phyloP scores from a whole-genome alignment of 2,329 filamentous ascomycete genomes.

The Xylaria polymorpha region DNA sequence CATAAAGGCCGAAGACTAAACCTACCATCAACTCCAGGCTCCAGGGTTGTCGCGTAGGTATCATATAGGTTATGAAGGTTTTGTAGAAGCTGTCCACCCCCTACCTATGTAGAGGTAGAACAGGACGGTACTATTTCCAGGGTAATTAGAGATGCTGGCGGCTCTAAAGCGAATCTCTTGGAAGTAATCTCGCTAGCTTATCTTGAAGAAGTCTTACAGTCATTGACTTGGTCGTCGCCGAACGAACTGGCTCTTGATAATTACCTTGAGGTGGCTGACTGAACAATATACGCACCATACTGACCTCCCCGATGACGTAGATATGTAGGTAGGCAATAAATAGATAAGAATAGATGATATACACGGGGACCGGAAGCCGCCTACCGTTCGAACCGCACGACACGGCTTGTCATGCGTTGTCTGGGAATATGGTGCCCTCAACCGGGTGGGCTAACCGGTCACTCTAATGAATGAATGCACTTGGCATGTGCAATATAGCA shows the following conservation, averaged over 20 bases:
- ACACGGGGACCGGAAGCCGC: not conserved
- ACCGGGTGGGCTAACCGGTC: not conserved
- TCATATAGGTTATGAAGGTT: not conserved
- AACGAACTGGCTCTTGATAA: not conserved
- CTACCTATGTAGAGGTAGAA: not conserved
- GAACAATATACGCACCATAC: not conserved
- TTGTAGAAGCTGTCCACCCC: not conserved
- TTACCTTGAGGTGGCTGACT: not conserved
- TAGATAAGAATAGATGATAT: not conserved
- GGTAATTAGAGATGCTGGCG: not conserved
- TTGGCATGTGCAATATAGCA: constrained; percentile 13
- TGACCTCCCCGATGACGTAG: not conserved
- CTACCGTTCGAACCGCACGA: not conserved
- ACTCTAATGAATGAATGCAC: not conserved
- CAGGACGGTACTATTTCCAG: not conserved
- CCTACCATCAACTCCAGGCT: not conserved
- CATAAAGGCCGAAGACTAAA: not conserved
- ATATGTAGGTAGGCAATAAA: not conserved
- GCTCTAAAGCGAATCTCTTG: not conserved
- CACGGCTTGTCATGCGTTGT: not conserved
- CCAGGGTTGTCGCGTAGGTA: too few relatives aligned
- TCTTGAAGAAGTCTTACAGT: not conserved
- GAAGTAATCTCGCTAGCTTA: not conserved
- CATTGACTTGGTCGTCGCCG: not conserved
- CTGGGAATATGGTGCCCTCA: not conserved